Evolutionary conservation across 345 rosid species (phyloP), one percentile per base, ranked within the genome.

Genomic region (Turritis glabra): DNA sequence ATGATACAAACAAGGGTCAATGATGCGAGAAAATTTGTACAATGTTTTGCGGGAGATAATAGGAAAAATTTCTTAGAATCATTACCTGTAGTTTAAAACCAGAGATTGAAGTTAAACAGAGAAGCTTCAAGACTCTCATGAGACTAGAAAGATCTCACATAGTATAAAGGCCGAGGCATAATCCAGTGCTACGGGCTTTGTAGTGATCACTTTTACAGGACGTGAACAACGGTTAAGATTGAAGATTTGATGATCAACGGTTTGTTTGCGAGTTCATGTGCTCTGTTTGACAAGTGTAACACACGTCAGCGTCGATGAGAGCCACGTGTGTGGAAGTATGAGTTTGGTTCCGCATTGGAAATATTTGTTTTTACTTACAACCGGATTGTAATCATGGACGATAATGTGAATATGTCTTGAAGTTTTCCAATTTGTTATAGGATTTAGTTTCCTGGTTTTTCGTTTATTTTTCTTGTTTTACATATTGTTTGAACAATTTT

Each of bases 81-180:
- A 67, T 12, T 53, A 53, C 63, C 69, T 56, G 29, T 43, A 56
- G 43, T 21, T 41, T 52, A 12, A 40, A 62, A 29, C 18, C 56
- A 53, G 18, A 21, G 26, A 25, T 3, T 27, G 30, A 72, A 61
- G 14, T 40, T 15, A 59, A 37, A 51, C 38, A 43, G 38, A 54
- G 71, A 64, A 73, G 71, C 56, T 73, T 73, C 71, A 63, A 73
- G 70, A 73, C 33, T 26, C 33, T 41, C 7, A 13, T 25, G 32
- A 51, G 29, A 51, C 61, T 35, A 61, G 62, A 71, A 71, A 50
- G 41, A 25, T 71, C 68, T 50, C 22, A 18, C 26, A 56, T 17
- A 9, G 33, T 27, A 54, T 43, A 70, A 30, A 57, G 41, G 35
- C 6, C 7, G 21, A 47, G 21, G 19, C 32, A 7, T 40, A n/a